phyloP scores from a whole-genome alignment of 73 alveolate species.

The Uronychia binucleata region DNA sequence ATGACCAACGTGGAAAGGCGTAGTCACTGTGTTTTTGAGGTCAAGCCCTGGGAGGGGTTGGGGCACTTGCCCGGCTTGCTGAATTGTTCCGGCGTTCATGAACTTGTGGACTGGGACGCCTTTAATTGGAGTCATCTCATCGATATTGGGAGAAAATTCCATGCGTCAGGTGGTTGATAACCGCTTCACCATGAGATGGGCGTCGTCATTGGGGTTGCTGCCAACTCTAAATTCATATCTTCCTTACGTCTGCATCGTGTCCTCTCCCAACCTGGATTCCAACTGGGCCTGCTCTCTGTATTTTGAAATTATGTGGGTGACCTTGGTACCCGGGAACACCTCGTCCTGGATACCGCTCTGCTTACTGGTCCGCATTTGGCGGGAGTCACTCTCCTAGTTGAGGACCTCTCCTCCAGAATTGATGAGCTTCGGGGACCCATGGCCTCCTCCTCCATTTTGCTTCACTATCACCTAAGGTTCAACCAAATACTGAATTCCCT shows the following conservation, averaged over 20 bases:
- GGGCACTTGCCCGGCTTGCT: background rate
- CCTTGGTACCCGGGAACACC: too few relatives aligned
- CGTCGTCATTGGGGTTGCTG: background rate
- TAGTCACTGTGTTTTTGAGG: background rate
- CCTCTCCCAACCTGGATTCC: background rate
- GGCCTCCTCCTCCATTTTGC: background rate
- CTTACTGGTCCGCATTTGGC: background rate
- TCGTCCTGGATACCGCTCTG: too few relatives aligned
- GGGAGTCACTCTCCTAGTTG: background rate
- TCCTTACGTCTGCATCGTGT: background rate
- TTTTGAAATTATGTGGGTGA: background rate
- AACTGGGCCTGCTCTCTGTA: background rate
- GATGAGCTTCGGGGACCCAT: background rate
- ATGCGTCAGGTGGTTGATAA: background rate
- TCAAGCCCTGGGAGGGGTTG: background rate
- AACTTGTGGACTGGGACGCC: background rate
- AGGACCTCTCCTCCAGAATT: background rate
- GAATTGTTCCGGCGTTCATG: background rate
- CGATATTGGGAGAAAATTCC: background rate
- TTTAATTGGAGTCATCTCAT: background rate
- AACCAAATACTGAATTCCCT: background rate
- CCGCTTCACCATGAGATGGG: too few relatives aligned
- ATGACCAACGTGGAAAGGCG: background rate
- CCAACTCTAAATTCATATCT: background rate
- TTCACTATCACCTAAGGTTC: background rate